phyloP scores from a whole-genome alignment of 2,329 filamentous ascomycete genomes.

The Ophiostoma sp. region DNA sequence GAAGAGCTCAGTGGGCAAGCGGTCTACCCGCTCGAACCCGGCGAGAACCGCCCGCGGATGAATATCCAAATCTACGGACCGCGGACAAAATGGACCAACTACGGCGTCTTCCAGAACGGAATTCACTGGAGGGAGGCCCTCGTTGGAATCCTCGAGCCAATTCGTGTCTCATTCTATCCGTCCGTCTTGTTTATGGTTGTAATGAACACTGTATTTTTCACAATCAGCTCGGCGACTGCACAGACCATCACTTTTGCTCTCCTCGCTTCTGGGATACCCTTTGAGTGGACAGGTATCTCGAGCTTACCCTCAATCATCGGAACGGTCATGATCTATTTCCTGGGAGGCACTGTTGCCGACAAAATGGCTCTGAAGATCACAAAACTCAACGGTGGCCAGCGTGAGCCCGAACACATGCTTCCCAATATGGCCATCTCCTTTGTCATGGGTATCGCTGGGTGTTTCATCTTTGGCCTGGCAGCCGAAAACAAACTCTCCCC shows the following conservation, averaged over 20 bases:
- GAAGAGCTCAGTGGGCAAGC: background rate
- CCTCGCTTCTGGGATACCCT: conserved; percentile 22
- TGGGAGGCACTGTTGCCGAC: conserved; percentile 22
- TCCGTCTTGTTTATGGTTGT: conserved; percentile 9
- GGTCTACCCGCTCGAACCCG: background rate
- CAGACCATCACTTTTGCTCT: conserved; percentile 23
- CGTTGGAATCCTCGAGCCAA: background rate
- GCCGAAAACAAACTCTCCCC: conserved; percentile 33
- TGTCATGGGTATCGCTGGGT: conserved; percentile 30
- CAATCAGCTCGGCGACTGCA: conserved; percentile 16
- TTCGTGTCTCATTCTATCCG: background rate
- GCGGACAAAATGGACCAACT: background rate
- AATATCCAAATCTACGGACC: background rate
- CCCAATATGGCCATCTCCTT: conserved; percentile 34
- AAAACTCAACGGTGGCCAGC: conserved; percentile 21
- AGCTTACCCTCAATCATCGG: conserved; percentile 9
- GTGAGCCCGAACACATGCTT: conserved; percentile 35
- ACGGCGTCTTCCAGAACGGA: background rate
- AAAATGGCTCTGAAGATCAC: conserved; percentile 23
- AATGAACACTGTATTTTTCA: conserved; percentile 16
- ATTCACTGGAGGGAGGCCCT: background rate
- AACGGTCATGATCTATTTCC: conserved; percentile 20
- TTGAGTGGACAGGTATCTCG: conserved; percentile 12
- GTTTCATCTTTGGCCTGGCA: conserved; percentile 34
- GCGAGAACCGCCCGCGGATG: background rate